phyloP scores from a whole-genome alignment of 352 stramenopile genomes.

The Hyaloperonospora brassicae region DNA sequence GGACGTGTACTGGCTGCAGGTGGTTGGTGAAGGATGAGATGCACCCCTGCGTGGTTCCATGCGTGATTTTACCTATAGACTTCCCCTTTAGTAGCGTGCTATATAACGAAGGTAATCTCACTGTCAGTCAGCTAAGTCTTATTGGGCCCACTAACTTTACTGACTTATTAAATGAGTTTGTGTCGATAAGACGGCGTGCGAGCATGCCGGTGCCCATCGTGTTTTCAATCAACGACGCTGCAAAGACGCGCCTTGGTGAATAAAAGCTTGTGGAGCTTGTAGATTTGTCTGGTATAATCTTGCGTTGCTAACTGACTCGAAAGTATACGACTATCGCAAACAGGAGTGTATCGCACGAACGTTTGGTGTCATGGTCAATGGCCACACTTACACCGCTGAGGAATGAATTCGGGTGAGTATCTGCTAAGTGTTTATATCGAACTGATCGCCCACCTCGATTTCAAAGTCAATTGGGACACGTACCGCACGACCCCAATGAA shows the following conservation, averaged over 20 bases:
- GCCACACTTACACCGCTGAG: constrained; percentile 94
- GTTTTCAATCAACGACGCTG: constrained; percentile 88
- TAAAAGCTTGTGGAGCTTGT: constrained; percentile 87
- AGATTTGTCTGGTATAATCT: constrained; percentile 90
- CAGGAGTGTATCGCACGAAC: constrained; percentile 97
- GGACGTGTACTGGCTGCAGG: constrained; percentile 97
- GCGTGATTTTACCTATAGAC: constrained; percentile 94
- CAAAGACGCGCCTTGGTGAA: constrained; percentile 85
- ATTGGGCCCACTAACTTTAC: constrained; percentile 89
- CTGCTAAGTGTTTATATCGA: constrained; percentile 94
- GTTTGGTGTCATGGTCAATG: constrained; percentile 93
- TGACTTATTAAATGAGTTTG: constrained; percentile 80
- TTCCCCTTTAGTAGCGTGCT: constrained; percentile 96
- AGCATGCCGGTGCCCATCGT: constrained; percentile 97
- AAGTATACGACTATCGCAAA: constrained; percentile 96
- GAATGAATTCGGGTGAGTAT: constrained; percentile 91
- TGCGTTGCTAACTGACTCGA: constrained; percentile 89
- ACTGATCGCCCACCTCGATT: constrained; percentile 91
- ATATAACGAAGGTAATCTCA: constrained; percentile 94
- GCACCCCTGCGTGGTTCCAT: constrained; percentile 95
- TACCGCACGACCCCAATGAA: constrained; percentile 93
- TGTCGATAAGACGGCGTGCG: constrained; percentile 83
- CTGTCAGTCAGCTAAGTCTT: constrained; percentile 69
- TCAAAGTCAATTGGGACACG: constrained; percentile 95
- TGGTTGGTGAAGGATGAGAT: constrained; percentile 95